Conservation (phyloP, 257 asterid species). For the Solanum okadae region DNA sequence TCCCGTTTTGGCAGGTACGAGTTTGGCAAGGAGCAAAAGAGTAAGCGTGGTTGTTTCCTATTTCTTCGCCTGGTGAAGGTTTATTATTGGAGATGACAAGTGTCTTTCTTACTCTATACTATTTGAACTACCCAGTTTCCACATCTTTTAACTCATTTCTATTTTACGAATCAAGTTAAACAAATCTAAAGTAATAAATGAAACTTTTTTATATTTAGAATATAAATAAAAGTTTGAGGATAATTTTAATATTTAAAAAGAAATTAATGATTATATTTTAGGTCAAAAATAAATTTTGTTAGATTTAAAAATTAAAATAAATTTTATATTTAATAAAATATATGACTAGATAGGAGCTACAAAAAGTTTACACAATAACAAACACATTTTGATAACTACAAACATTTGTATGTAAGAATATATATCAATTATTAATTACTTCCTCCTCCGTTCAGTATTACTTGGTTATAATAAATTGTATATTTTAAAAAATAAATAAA, state of each 20-base stretch:
- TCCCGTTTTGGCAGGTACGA: constrained; percentile 22
- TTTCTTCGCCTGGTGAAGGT: constrained; percentile 40
- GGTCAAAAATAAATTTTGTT: too few species aligned
- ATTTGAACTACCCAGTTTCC: constrained; percentile 2
- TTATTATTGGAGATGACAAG: constrained; percentile 54
- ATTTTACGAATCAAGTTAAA: neutral
- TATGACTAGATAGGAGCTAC: too few species aligned
- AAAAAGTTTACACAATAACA: too few species aligned
- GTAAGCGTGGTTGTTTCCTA: constrained; percentile 65
- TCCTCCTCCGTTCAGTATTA: neutral
- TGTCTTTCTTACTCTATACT: constrained; percentile 39
- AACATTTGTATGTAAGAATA: neutral
- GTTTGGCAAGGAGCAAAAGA: neutral
- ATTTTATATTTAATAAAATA: too few species aligned
- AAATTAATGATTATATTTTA: too few species aligned
- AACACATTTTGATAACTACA: neutral
- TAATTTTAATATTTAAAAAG: too few species aligned
- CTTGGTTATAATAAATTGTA: neutral
- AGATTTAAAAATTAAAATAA: too few species aligned
- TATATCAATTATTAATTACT: neutral
- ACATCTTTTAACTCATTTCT: neutral
- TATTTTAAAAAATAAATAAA: neutral
- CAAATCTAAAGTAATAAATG: too few species aligned
- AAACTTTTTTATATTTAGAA: too few species aligned
- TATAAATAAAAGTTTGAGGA: too few species aligned